Base-by-base conservation (phyloP, 2,329 filamentous ascomycete genomes). In the Hansfordia pulvinata region DNA sequence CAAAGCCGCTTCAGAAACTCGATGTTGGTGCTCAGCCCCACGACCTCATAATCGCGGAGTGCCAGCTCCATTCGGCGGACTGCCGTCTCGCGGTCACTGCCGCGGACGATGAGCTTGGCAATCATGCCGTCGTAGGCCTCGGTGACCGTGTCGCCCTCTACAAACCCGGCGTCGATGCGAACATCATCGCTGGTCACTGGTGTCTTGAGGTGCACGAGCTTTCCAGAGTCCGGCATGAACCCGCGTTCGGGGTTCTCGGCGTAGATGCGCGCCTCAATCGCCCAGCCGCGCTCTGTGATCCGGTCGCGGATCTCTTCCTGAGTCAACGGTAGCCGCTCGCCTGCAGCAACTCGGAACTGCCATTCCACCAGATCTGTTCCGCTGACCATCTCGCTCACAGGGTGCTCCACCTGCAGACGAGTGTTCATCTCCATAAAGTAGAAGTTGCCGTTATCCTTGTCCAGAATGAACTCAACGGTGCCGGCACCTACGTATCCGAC, bases 91-190 rank as follows among this genome's bases (percentile, higher is more conserved):
- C 90, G 69, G 30, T 78, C 78, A 10, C 72, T 68, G 1, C 82
- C 90, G 31, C 82, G 72, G 5, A 96, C 84, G 40, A 98, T 98
- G 27, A 98, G 69, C 56, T 98, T 98, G 23, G 90, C 83, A 39
- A 98, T 93, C 90, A 98, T 98, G 16, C 90, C 90, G 41, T 98
- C 90, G 52, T 98, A 98, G 29, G 90, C 82, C 31, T 88, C 83
- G 0, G 86, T 92, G 3, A 98, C 82, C 35, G 84, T 83, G 47
- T 93, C 88, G 15, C 90, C 90, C 39, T 85, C 68, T 16, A 86
- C 71, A 49, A 96, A 96, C 2, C 90, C 90, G 23, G 86, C 85
- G 44, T 98, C 90, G 37, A 98, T 85, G 20, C 90, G 76, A 17
- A 96, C 69, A 35, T 85, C 79, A 1, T 77, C 65, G 19, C 72